phyloP scores from a whole-genome alignment of 208 protist species.

The Sergeia podlipaevii region DNA sequence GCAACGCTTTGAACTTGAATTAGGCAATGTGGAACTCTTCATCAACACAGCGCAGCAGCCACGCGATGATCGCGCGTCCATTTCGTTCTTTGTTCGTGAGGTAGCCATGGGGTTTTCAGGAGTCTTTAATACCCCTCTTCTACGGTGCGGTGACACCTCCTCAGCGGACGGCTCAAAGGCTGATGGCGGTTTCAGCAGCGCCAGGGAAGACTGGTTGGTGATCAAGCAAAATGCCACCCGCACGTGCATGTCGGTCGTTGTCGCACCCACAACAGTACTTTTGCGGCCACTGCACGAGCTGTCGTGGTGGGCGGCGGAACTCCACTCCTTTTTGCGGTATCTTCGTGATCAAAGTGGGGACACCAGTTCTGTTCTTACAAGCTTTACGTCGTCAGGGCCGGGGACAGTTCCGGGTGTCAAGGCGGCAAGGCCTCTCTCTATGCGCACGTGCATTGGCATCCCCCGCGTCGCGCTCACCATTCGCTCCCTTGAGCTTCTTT shows the following conservation, averaged over 20 bases:
- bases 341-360: neutral
- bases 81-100: conserved; percentile 40
- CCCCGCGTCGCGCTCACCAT: conserved; percentile 15
- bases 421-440: neutral
- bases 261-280: conserved; percentile 42
- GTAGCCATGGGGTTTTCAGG: conserved; percentile 36
- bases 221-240: conserved; percentile 51
- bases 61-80: conserved; percentile 26
- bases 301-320: conserved; percentile 52
- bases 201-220: conserved; percentile 35
- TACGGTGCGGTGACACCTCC: conserved; percentile 33
- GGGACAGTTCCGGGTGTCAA: neutral
- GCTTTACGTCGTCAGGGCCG: no score
- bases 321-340: conserved; percentile 3
- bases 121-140: conserved; percentile 36
- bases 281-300: conserved; percentile 54
- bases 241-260: conserved; percentile 26
- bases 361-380: neutral
- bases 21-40: conserved; percentile 13
- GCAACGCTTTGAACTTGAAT: conserved; percentile 16
- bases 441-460: neutral
- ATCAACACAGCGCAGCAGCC: conserved; percentile 9
- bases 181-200: neutral
- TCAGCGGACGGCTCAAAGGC: neutral
- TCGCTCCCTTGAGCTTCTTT: conserved; percentile 19